These are phyloP conservation scores for Kuraishia ogatae DNA, from an alignment of 805 yeast genomes.

Conservation along the genomic window DNA sequence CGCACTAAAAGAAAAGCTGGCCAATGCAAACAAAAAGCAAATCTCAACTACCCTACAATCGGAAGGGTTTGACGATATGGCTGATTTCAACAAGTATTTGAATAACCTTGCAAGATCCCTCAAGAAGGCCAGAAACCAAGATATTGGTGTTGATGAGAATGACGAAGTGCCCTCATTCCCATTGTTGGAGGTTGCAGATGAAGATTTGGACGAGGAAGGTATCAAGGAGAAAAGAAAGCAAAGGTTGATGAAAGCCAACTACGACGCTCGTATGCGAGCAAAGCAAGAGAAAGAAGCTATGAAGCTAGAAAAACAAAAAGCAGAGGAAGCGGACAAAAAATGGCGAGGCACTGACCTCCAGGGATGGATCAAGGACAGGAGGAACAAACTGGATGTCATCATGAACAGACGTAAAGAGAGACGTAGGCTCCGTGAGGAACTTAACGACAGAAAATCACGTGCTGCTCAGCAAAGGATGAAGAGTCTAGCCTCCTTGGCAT, in stretches of 20 bases:
- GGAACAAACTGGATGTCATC: slow-evolving; percentile 50
- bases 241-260: slow-evolving; percentile 71
- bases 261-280: slow-evolving; percentile 80
- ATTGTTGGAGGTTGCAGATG: slow-evolving; percentile 77
- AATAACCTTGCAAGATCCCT: slow-evolving; percentile 58
- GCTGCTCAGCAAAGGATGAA: slow-evolving; percentile 94
- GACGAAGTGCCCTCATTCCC: slow-evolving; percentile 55
- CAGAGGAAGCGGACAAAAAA: slow-evolving; percentile 55
- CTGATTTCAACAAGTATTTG: slow-evolving; percentile 61
- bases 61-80: slow-evolving; percentile 74
- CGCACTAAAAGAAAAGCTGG: slow-evolving; percentile 43
- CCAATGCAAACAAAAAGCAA: slow-evolving; percentile 41
- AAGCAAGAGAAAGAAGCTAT: slow-evolving; percentile 70
- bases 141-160: slow-evolving; percentile 47
- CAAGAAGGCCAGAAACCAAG: slow-evolving; percentile 56
- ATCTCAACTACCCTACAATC: slow-evolving; percentile 45
- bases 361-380: slow-evolving; percentile 73
- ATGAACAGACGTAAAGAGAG: slow-evolving; percentile 60
- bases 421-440: slow-evolving; percentile 60
- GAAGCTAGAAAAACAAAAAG: slow-evolving; percentile 48
- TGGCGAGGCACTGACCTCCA: slow-evolving; percentile 71
- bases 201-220: slow-evolving; percentile 68
- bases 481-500: slow-evolving; percentile 77
- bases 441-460: slow-evolving; percentile 80
- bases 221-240: slow-evolving; percentile 84